phyloP scores from a whole-genome alignment of 345 rosid species.

The Erucastrum elatum region DNA sequence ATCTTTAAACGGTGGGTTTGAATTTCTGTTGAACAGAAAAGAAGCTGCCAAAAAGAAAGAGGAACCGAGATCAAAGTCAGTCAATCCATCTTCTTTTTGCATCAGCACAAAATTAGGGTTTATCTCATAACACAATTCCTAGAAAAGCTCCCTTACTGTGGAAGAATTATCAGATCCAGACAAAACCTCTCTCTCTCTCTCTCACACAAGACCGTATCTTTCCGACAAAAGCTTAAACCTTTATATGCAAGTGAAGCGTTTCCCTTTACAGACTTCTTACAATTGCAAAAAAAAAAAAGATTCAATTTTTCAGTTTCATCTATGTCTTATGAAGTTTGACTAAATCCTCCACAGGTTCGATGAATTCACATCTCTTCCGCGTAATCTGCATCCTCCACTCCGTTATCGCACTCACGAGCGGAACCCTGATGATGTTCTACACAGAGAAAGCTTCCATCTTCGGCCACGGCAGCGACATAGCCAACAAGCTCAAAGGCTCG shows the following conservation, averaged over 20 bases:
- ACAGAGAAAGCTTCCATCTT: constrained; percentile 62
- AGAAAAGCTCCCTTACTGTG: not conserved
- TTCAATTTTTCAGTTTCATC: constrained; percentile 2
- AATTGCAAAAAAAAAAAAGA: not conserved
- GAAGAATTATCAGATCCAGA: constrained; percentile 24
- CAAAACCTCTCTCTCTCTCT: not conserved
- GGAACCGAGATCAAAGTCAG: constrained; percentile 26
- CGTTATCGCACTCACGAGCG: constrained; percentile 66
- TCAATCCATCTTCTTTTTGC: constrained; percentile 24
- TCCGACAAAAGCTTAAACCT: constrained; percentile 16
- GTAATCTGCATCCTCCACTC: constrained; percentile 70
- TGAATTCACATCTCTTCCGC: constrained; percentile 46
- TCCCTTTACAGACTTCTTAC: too few relatives aligned
- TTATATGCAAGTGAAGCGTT: constrained; percentile 4
- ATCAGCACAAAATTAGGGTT: constrained; percentile 34
- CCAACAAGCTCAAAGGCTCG: constrained; percentile 75
- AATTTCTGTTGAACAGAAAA: constrained; percentile 29
- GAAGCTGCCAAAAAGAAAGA: constrained; percentile 34
- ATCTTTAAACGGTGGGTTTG: constrained; percentile 37
- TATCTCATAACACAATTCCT: constrained; percentile 27
- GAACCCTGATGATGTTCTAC: constrained; percentile 81
- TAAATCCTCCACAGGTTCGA: constrained; percentile 10
- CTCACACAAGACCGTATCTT: not conserved
- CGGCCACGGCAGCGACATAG: constrained; percentile 59
- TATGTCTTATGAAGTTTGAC: not conserved